Base-by-base conservation (phyloP, 2,329 filamentous ascomycete species). In the Knufia petricola region DNA sequence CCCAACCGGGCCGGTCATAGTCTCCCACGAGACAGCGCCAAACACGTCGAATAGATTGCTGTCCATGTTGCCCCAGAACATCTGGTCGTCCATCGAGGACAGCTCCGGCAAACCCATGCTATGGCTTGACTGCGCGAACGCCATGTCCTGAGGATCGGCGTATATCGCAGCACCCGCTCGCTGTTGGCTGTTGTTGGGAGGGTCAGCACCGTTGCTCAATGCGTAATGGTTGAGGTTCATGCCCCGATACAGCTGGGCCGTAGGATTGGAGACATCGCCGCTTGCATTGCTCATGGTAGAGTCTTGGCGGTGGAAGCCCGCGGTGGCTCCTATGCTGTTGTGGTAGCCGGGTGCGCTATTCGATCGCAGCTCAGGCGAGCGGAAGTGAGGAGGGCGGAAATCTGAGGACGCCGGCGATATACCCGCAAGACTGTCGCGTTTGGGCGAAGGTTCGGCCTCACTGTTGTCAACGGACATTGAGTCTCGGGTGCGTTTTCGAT, bases 61-160 rank as follows among this genome's bases (percentile, higher is more conserved):
- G 23, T 58, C 56, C 51, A 57, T 54, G 31, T 57, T 57, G 12
- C 52, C 53, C 56, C 56, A 58, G 39, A 58, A 57, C 51, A 57
- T 54, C 30, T 53, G 56, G 34, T 58, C 55, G 48, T 58, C 56
- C 43, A 39, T 48, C 13, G 41, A 44, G 13, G 41, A 44, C 41
- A 44, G 13, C 20, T 50, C 52, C 20, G 47, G 39, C 9, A 52
- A 42, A 19, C 46, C 50, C 47, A 56, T 52, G 34, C 52, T 55
- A 51, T 57, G 56, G 26, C 48, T 57, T n/a, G 45, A 51, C 21
- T 57, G 56, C 3, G 56, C 53, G 26, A 54, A 57, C 4, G 52
- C 53, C 28, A 55, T 49, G 31, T 57, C 55, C 26, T 55, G 55
- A 12, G 54, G 55, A 8, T 53, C 56, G 3, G 55, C 53, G 37